These are phyloP conservation scores for Cotoneaster glaucophyllus DNA, from an alignment of 306 rosid genomes.

Conservation along the genomic window DNA sequence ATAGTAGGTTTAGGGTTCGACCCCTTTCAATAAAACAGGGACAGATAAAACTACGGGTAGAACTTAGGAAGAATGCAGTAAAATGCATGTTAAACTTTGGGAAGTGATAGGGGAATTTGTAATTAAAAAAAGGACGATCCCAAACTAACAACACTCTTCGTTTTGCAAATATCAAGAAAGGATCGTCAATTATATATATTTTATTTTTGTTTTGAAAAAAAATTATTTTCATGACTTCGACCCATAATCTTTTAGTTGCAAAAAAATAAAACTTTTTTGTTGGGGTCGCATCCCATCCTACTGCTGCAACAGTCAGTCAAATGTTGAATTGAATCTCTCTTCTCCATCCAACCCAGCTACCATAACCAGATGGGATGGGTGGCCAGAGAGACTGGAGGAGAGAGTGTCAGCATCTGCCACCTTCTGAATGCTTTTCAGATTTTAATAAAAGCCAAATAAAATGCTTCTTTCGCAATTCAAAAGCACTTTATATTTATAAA, in stretches of 20 bases:
- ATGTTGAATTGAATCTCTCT: constrained; percentile 18
- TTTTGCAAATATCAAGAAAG: accelerated
- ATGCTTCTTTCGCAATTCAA: constrained; percentile 12
- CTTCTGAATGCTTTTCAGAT: background rate
- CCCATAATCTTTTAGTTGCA: no score
- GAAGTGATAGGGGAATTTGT: no score
- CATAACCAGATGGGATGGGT: background rate
- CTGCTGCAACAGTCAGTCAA: constrained; percentile 23
- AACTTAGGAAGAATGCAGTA: no score
- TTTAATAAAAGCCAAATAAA: constrained; percentile 10
- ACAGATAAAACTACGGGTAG: no score
- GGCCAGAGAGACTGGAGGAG: background rate
- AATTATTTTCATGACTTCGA: no score
- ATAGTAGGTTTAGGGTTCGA: no score
- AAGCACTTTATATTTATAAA: constrained; percentile 18
- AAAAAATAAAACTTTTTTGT: no score
- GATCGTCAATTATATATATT: accelerated
- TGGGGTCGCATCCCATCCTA: no score
- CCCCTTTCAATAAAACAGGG: no score
- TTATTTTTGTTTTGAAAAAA: no score
- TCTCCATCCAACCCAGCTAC: background rate
- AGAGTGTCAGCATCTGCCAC: background rate
- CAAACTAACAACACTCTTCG: no score
- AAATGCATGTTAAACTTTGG: no score
- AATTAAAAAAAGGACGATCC: accelerated